phyloP scores from a whole-genome alignment of 23 red algal species.

The Gracilariopsis chorda region DNA sequence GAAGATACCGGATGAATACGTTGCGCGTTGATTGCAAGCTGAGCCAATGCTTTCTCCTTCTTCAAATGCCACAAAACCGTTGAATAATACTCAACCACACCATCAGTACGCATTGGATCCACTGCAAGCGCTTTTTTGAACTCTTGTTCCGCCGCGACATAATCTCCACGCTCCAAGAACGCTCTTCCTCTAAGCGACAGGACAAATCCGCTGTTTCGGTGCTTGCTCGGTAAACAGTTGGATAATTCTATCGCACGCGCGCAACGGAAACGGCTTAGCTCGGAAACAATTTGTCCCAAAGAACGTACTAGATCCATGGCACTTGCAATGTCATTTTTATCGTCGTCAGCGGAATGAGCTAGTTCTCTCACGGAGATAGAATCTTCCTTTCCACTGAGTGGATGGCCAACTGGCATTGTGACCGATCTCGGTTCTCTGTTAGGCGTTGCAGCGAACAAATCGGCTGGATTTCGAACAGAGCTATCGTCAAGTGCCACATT shows the following conservation, averaged over 20 bases:
- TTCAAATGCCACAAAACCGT: conserved; percentile 96
- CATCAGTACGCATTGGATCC: conserved; percentile 68
- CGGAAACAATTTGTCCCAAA: conserved; percentile 42
- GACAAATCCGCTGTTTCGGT: conserved; percentile 64
- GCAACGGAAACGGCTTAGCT: conserved; percentile 49
- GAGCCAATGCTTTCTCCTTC: conserved; percentile 71
- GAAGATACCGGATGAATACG: conserved; percentile 56
- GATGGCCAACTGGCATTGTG: background rate
- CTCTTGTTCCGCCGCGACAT: conserved; percentile 50
- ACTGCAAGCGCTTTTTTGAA: conserved; percentile 63
- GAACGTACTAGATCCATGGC: conserved; percentile 66
- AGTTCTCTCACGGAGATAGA: background rate
- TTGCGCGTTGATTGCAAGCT: conserved; percentile 60
- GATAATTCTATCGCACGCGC: conserved; percentile 51
- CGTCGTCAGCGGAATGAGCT: background rate
- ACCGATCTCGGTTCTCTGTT: background rate
- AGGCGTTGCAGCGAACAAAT: conserved; percentile 49
- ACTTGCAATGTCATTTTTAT: conserved; percentile 11
- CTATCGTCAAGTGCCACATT: background rate
- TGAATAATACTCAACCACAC: conserved; percentile 93
- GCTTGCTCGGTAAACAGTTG: conserved; percentile 52
- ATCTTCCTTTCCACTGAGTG: background rate
- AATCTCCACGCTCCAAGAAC: conserved; percentile 77
- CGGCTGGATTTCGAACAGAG: conserved; percentile 39
- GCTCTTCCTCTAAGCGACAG: conserved; percentile 63